Conservation (phyloP, 2,329 filamentous ascomycete species). For the Ceratocystiopsis brevicomis region DNA sequence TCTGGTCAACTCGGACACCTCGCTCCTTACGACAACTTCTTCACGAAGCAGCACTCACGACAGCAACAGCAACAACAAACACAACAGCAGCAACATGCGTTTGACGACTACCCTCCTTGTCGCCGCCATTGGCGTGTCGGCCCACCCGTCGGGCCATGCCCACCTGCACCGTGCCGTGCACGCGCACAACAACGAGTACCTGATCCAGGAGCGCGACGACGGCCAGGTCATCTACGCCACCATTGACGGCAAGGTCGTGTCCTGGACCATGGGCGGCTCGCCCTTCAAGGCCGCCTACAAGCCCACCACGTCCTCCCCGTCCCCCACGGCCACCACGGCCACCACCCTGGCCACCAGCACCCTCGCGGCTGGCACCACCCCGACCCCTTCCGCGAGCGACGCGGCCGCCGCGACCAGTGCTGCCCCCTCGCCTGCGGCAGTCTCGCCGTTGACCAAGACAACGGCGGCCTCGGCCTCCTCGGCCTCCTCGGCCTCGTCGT, state of each 20-base stretch:
- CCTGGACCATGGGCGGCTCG: constrained; percentile 12
- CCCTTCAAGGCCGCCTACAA: constrained; percentile 14
- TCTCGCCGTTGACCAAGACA: not conserved
- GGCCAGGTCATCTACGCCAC: constrained; percentile 10
- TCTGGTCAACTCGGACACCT: constrained; percentile 9
- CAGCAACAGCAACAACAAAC: not conserved
- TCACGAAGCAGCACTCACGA: not conserved
- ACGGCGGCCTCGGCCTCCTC: not conserved
- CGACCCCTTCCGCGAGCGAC: constrained; percentile 34
- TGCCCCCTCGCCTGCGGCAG: not conserved
- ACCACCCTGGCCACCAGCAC: constrained; percentile 13
- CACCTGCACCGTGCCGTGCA: constrained; percentile 16
- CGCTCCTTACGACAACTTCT: not conserved
- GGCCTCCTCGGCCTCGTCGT: not conserved
- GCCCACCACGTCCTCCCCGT: constrained; percentile 7
- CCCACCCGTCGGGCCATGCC: constrained; percentile 19
- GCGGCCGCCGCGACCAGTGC: too few species aligned
- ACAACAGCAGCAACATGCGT: constrained; percentile 8
- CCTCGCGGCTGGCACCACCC: constrained; percentile 30
- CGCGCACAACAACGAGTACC: constrained; percentile 12
- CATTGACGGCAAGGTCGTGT: constrained; percentile 13
- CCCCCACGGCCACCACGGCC: constrained; percentile 1
- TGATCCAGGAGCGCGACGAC: constrained; percentile 7
- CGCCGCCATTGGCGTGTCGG: constrained; percentile 15
- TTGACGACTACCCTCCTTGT: constrained; percentile 14